Evolutionary conservation across 1,284 basidiomycete species (phyloP).

Genomic region (Farysia itapuensis): DNA sequence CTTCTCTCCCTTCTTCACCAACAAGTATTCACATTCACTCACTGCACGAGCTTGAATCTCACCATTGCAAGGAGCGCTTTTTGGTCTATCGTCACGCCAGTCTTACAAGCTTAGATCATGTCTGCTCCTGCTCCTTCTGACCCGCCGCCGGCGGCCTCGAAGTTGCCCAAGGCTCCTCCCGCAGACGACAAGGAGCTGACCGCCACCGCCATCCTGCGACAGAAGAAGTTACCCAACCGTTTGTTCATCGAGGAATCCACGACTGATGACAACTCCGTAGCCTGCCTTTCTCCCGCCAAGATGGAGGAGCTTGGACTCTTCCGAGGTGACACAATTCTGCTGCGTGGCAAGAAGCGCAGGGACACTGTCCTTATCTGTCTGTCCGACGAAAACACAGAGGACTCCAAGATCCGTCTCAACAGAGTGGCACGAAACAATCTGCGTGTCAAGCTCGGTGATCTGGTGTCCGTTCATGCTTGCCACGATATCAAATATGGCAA

Average conservation of each 20-base stretch:
- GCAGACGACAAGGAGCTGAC: slow-evolving; percentile 52
- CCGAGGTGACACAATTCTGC: slow-evolving; percentile 74
- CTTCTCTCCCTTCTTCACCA: too few relatives aligned
- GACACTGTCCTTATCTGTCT: slow-evolving; percentile 90
- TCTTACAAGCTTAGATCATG: too few relatives aligned
- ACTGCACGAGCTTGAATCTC: too few relatives aligned
- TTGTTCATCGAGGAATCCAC: slow-evolving; percentile 60
- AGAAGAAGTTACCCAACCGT: slow-evolving; percentile 54
- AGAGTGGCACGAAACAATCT: slow-evolving; percentile 97
- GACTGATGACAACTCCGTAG: slow-evolving; percentile 68
- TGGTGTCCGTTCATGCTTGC: slow-evolving; percentile 92
- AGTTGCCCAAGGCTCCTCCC: slow-evolving; percentile 15
- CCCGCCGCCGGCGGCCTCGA: slow-evolving; percentile 21
- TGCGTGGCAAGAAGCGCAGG: slow-evolving; percentile 82
- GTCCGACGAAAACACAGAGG: slow-evolving; percentile 92
- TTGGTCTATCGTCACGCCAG: too few relatives aligned
- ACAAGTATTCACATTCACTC: too few relatives aligned
- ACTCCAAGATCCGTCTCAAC: slow-evolving; percentile 97
- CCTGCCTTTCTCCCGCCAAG: slow-evolving; percentile 89
- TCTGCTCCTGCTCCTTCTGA: too few relatives aligned
- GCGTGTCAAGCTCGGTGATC: slow-evolving; percentile 93
- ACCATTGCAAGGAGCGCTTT: too few relatives aligned
- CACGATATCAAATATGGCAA: slow-evolving; percentile 99
- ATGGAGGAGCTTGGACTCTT: slow-evolving; percentile 95
- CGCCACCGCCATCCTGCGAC: slow-evolving; percentile 56